Evolutionary conservation across 495 filamentous ascomycete species (phyloP), one percentile per base, ranked within the genome.

Genomic region (Saxispiralis lemnorum): DNA sequence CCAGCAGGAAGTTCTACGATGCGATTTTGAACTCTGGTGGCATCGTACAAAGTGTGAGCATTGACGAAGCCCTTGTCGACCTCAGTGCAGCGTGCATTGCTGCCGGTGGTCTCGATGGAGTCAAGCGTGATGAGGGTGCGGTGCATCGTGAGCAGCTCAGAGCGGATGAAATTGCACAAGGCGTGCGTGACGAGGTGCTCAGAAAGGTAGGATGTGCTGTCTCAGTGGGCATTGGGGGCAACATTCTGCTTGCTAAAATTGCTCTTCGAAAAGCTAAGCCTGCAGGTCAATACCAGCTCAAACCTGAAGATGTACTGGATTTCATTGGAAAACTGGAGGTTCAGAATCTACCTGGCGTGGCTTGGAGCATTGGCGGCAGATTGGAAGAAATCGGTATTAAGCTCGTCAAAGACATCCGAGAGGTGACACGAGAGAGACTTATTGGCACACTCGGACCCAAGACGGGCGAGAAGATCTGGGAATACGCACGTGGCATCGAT

Each of bases 221-320:
- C 3, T 94, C 87, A 0, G 76, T 96, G n/a, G 89, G 89, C 0
- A 93, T 97, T 46, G 89, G 92, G 2, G 75, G 71, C 7, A 97
- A 93, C 52, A 83, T 96, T 32, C 59, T 97, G 9, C 71, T 86
- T 6, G 92, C 89, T 30, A 94, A 93, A 54, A 70, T 96, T 12
- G 86, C 89, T 6, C 63, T 94, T 46, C 70, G 86, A 32, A 92
- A 82, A 60, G 89, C 89, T 0, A 97, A 97, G 56, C 89, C 89
- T 1, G 88, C 88, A 2, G 89, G 92, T 0, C 88, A 94, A 52
- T 81, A 82, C 50, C 80, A 92, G 38, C 67, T 97, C 44, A 80
- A 76, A 46, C 83, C 81, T 0, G 79, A 89, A 51, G 75, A 81
- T 44, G 67, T 86, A 0, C 60, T 84, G 16, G 73, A 79, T 9